Base-by-base conservation (phyloP, 2,329 filamentous ascomycete genomes). In the Alternaria alternata region DNA sequence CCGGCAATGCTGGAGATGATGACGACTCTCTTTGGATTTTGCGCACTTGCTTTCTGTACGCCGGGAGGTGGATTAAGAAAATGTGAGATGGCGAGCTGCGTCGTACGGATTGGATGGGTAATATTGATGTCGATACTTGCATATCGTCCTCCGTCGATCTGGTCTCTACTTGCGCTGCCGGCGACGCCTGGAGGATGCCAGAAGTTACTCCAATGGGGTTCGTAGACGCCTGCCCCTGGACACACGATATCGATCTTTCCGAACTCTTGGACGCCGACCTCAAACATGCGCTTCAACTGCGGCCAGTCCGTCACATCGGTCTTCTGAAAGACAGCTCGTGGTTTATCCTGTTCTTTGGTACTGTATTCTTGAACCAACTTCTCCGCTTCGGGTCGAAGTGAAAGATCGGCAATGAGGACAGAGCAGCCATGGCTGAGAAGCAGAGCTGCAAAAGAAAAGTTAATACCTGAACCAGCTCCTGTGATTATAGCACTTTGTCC, bases 401-500 rank as follows among this genome's bases (percentile, higher is more conserved):
- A 63, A 4, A 85, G 72, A 61, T 85, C 83, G 18, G 81, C 82
- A 48, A 85, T 73, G 41, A 85, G 70, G 44, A 84, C 82, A 57
- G 80, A 83, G 75, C 82, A 84, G 60, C 79, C 78, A 11, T 70
- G 68, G 0, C 75, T 72, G 20, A 84, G 79, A 14, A 85, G 79
- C 2, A 83, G 71, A 18, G 74, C 68, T 12, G 82, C 79, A 65
- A 85, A 84, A 64, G 67, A 77, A 63, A 78, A 76, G 65, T 81
- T 82, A 64, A 84, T 84, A 16, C 82, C 82, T 84, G 61, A 53
- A 11, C 82, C 82, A 52, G 81, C 82, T 36, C 82, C 82, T 6
- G 82, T 84, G 5, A 84, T 74, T 49, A 84, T 77, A 5, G 82
- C 82, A n/a, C 73, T 79, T 69, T 83, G 83, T 8, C 81, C 81